These are phyloP conservation scores for Thraustotheca clavata DNA, from an alignment of 352 stramenopile species.

Conservation along the genomic window DNA sequence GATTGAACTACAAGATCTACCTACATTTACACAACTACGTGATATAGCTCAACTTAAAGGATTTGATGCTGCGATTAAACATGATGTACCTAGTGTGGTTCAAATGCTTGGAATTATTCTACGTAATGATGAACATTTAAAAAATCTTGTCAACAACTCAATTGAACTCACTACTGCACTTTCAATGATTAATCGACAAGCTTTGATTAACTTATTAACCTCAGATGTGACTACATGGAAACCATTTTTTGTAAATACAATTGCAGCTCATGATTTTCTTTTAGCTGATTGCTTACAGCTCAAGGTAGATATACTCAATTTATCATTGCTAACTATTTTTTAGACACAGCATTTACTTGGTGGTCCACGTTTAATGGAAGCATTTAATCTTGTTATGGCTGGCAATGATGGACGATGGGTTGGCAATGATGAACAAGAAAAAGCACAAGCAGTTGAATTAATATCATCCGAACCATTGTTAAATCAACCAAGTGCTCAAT, in stretches of 20 bases:
- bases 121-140: constrained; percentile 21
- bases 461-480: not conserved
- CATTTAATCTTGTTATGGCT: not conserved
- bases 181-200: constrained; percentile 48
- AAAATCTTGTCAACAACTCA: constrained; percentile 28
- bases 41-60: constrained; percentile 39
- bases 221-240: constrained; percentile 52
- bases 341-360: constrained; percentile 48
- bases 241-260: constrained; percentile 55
- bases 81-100: constrained; percentile 45
- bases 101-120: constrained; percentile 49
- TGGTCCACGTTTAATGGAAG: constrained; percentile 30
- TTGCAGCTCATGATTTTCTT: constrained; percentile 41
- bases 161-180: constrained; percentile 42
- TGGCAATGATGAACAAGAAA: not conserved
- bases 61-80: constrained; percentile 46
- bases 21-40: constrained; percentile 50
- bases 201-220: constrained; percentile 53
- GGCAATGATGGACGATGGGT: constrained; percentile 6
- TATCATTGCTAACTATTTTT: not conserved
- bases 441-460: constrained; percentile 23
- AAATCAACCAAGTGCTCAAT: not conserved
- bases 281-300: constrained; percentile 40
- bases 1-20: constrained; percentile 47
- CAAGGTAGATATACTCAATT: constrained; percentile 25